A percentile compares a stretch with the other conserved stretches of the same genome.
These are phyloP conservation scores for Chrysoporthe deuterocubensis DNA, from an alignment of 2,329 filamentous ascomycete genomes.

Conservation along the genomic window DNA sequence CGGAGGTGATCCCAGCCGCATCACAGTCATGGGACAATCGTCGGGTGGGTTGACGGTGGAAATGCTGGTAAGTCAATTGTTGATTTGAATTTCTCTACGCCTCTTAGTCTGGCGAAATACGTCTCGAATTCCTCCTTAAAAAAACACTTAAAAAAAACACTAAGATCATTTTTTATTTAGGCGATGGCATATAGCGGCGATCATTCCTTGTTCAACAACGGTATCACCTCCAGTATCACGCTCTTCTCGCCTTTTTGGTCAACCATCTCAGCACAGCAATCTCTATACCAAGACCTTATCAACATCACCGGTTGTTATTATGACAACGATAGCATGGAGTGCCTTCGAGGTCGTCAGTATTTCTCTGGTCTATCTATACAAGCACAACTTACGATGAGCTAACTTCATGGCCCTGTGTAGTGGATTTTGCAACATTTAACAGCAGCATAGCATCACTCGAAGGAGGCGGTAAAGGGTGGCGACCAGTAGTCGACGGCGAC, in stretches of 20 bases:
- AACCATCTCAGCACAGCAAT: neutral
- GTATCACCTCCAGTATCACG: conserved; percentile 9
- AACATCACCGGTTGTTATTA: conserved; percentile 7
- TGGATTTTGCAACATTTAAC: conserved; percentile 11
- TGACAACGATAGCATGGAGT: conserved; percentile 13
- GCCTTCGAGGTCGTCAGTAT: conserved; percentile 3
- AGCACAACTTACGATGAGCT: neutral
- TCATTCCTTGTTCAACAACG: conserved; percentile 9
- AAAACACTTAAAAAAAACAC: too few species aligned
- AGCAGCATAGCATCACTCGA: neutral
- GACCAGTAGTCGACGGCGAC: conserved; percentile 13
- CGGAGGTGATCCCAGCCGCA: conserved; percentile 11
- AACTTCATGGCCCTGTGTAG: neutral
- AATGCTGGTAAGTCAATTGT: conserved; percentile 2
- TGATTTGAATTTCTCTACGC: neutral
- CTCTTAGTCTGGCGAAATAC: neutral
- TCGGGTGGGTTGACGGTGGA: conserved; percentile 12
- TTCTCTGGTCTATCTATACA: neutral
- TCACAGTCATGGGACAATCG: conserved; percentile 13
- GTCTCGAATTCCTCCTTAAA: neutral
- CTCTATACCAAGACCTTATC: conserved; percentile 1
- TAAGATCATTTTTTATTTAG: neutral
- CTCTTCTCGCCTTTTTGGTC: conserved; percentile 11
- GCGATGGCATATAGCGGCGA: conserved; percentile 10
- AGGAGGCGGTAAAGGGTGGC: conserved; percentile 9